These are phyloP conservation scores for Telopea speciosissima DNA, from an alignment of 177 flowering plant species.

Conservation along the genomic window DNA sequence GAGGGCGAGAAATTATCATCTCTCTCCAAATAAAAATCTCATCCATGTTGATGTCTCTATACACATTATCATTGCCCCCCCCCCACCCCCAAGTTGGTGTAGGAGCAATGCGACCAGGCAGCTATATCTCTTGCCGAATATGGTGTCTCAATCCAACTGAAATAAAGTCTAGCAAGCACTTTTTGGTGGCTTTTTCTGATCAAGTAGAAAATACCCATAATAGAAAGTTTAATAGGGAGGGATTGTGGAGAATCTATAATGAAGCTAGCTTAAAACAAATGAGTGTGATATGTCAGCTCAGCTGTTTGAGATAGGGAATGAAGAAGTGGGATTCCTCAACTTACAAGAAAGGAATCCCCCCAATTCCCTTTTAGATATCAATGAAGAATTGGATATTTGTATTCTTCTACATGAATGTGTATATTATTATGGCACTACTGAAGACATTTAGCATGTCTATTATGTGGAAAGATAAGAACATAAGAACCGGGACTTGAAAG, in stretches of 20 bases:
- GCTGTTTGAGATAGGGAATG: background rate
- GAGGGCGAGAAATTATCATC: too few species aligned
- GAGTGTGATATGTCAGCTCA: background rate
- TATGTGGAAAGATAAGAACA: too few species aligned
- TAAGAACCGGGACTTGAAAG: too few species aligned
- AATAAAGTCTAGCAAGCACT: background rate
- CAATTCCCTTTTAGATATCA: constrained; percentile 9
- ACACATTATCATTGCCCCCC: too few species aligned
- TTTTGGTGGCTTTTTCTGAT: background rate
- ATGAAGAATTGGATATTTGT: background rate
- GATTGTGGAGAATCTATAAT: background rate
- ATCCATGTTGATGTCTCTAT: too few species aligned
- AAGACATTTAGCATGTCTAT: constrained; percentile 24
- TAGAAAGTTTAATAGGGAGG: background rate
- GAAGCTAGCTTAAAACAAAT: background rate
- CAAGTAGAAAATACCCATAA: background rate
- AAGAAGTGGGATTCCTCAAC: constrained; percentile 24
- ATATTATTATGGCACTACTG: too few species aligned
- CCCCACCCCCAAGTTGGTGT: too few species aligned
- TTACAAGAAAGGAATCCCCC: constrained; percentile 38
- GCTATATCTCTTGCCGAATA: too few species aligned
- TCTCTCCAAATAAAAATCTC: too few species aligned
- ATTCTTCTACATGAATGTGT: constrained; percentile 9
- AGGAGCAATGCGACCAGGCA: too few species aligned
- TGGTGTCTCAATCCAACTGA: too few species aligned